Evolutionary conservation across 2,329 filamentous ascomycete genomes (phyloP).

Genomic region (Fusarium udum): DNA sequence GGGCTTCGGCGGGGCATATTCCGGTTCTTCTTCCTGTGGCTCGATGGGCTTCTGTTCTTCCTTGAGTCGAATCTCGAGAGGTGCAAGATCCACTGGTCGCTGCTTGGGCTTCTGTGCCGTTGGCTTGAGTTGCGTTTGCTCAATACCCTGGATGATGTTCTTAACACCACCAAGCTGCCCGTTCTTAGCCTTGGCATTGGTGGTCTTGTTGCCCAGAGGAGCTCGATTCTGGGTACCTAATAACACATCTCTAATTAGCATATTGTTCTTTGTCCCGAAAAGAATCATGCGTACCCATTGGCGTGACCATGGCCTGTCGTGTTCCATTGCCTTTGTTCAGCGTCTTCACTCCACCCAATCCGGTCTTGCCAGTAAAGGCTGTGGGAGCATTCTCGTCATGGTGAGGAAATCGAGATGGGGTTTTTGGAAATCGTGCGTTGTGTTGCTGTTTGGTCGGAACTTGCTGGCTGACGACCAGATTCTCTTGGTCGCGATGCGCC

Average conservation of each 20-base stretch:
- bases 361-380: constrained; percentile 52
- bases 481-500: constrained; percentile 85
- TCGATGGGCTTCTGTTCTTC: constrained; percentile 57
- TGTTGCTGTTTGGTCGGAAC: constrained; percentile 78
- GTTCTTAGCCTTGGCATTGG: constrained; percentile 84
- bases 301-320: constrained; percentile 75
- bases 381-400: constrained; percentile 82
- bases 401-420: constrained; percentile 78
- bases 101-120: constrained; percentile 69
- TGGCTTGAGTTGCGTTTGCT: constrained; percentile 69
- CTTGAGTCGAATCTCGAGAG: constrained; percentile 71
- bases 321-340: constrained; percentile 58
- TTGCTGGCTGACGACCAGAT: constrained; percentile 80
- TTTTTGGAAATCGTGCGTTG: constrained; percentile 81
- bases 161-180: constrained; percentile 74
- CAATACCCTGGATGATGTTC: constrained; percentile 65
- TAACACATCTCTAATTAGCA: constrained; percentile 10
- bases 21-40: constrained; percentile 72
- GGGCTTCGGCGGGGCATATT: constrained; percentile 85
- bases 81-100: constrained; percentile 60
- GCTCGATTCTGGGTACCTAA: constrained; percentile 70
- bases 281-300: constrained; percentile 70
- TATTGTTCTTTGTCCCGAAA: not conserved
- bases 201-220: constrained; percentile 92
- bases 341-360: constrained; percentile 62